Conservation (phyloP, 2,329 filamentous ascomycete genomes). For the Blastomyces parvus region DNA sequence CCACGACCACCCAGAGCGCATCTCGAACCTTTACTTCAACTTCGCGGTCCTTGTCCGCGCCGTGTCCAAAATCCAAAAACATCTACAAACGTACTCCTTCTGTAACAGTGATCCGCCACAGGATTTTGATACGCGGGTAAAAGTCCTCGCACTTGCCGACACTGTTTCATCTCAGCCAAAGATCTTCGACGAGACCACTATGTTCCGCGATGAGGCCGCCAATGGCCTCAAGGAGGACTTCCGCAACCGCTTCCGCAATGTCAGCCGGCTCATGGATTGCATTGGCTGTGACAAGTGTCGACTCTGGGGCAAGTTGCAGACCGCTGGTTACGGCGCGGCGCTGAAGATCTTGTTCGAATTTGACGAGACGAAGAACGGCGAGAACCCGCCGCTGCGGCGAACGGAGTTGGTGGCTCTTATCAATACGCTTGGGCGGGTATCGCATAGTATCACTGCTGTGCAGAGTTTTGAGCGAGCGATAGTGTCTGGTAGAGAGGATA, state of each 20-base stretch:
- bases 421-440: conserved; percentile 85
- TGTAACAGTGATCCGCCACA: conserved; percentile 77
- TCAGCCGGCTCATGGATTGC: conserved; percentile 95
- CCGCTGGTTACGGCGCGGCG: conserved; percentile 85
- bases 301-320: conserved; percentile 95
- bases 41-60: conserved; percentile 91
- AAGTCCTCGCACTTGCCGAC: conserved; percentile 66
- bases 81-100: conserved; percentile 77
- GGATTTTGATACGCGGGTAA: conserved; percentile 68
- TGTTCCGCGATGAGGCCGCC: conserved; percentile 65
- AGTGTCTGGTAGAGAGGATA: conserved; percentile 25
- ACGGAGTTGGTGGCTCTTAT: conserved; percentile 91
- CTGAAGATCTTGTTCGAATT: conserved; percentile 95
- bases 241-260: conserved; percentile 91
- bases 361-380: conserved; percentile 54
- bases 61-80: conserved; percentile 77
- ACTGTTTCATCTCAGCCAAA: conserved; percentile 56
- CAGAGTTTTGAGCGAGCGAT: conserved; percentile 55
- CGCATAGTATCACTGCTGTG: conserved; percentile 66
- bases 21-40: conserved; percentile 98
- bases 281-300: conserved; percentile 98
- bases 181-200: conserved; percentile 89
- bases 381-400: conserved; percentile 64
- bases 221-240: conserved; percentile 91
- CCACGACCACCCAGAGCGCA: conserved; percentile 74